These are phyloP conservation scores for Croton laevigatus DNA, from an alignment of 441 rosid genomes.

Conservation along the genomic window DNA sequence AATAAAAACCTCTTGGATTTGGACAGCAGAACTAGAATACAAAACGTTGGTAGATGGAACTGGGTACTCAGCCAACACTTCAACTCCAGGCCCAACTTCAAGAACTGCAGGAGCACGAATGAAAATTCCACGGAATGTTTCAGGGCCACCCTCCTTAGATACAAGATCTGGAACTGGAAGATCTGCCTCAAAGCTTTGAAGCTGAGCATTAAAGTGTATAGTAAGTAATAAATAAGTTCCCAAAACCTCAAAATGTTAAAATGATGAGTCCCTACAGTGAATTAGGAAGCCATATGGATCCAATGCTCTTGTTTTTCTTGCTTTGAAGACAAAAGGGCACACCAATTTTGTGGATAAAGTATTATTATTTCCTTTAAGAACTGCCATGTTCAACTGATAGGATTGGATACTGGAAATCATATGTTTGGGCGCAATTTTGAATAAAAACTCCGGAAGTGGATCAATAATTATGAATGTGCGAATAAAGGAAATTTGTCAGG, in stretches of 20 bases:
- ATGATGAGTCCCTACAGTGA: background rate
- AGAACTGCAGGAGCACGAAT: conserved; percentile 95
- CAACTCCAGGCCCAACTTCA: conserved; percentile 77
- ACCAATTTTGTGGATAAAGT: background rate
- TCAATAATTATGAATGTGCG: background rate
- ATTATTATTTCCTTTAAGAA: background rate
- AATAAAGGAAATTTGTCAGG: background rate
- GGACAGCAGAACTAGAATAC: conserved; percentile 68
- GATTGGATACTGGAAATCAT: background rate
- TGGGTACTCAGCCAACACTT: conserved; percentile 77
- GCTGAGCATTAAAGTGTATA: conserved; percentile 35
- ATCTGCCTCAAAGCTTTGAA: conserved; percentile 96
- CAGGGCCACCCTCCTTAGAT: conserved; percentile 81
- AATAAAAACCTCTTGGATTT: conserved; percentile 65
- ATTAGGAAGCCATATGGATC: background rate
- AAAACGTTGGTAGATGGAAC: conserved; percentile 58
- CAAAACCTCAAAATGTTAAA: background rate
- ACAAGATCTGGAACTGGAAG: conserved; percentile 68
- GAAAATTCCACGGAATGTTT: conserved; percentile 81
- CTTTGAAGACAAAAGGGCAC: background rate
- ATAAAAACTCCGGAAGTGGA: background rate
- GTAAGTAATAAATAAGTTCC: background rate
- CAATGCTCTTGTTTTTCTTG: conserved; percentile 2
- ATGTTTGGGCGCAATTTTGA: background rate
- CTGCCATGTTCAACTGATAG: background rate